A percentile compares a stretch with the other conserved stretches of the same genome.
Evolutionary conservation across 192 early-diverging fungal genomes (phyloP).

Genomic region (Mortierella claussenii): DNA sequence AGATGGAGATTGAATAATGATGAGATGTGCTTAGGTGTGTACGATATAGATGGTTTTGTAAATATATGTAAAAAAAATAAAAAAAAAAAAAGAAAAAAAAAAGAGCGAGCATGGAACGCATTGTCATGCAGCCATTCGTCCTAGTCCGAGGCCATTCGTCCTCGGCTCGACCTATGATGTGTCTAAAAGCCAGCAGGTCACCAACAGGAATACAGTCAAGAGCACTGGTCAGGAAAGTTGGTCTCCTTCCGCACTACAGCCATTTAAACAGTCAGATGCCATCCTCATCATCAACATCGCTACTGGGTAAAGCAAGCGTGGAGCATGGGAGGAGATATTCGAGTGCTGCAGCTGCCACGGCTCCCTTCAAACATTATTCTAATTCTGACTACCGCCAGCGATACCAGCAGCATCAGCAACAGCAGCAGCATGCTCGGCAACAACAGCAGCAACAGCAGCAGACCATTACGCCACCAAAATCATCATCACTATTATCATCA

Average conservation of each 20-base stretch:
- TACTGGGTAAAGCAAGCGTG: neutral
- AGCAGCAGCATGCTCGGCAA: neutral
- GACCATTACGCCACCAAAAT: neutral
- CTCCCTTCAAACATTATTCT: too few species aligned
- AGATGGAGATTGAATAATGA: too few species aligned
- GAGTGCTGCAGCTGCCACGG: too few species aligned
- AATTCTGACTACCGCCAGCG: too few species aligned
- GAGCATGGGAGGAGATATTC: too few species aligned
- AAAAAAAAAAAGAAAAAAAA: too few species aligned
- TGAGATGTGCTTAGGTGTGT: too few species aligned
- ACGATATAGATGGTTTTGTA: neutral
- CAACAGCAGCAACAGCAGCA: neutral
- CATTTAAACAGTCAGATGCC: neutral
- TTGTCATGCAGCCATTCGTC: conserved; percentile 4
- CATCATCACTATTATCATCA: neutral
- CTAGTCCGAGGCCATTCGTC: neutral
- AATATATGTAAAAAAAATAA: neutral
- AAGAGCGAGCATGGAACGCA: too few species aligned
- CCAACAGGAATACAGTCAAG: neutral
- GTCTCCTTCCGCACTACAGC: neutral
- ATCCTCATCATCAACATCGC: neutral
- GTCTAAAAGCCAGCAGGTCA: neutral
- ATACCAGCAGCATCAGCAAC: neutral
- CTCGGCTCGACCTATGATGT: neutral
- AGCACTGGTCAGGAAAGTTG: neutral